Evolutionary conservation across 2,329 filamentous ascomycete species (phyloP).

Genomic region (Aspergillus tamarii): DNA sequence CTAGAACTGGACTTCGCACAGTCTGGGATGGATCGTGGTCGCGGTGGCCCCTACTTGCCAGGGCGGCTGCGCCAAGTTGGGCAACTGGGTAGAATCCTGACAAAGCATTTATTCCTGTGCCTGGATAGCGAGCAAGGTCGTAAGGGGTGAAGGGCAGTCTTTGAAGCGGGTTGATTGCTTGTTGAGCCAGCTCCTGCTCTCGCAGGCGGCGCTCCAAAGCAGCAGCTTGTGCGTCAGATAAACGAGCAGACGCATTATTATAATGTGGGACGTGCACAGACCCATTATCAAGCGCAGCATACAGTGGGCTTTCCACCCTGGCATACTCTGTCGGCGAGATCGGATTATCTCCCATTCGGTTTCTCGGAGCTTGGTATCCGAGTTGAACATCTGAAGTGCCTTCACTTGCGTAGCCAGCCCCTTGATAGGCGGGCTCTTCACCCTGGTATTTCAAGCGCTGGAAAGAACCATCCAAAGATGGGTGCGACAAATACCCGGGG

Average conservation of each 20-base stretch:
- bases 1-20: conserved; percentile 71
- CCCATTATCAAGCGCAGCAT: conserved; percentile 50
- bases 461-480: conserved; percentile 52
- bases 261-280: conserved; percentile 41
- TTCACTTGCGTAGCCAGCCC: conserved; percentile 31
- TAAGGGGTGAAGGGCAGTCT: conserved; percentile 37
- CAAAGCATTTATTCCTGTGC: conserved; percentile 37
- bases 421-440: conserved; percentile 36
- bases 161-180: conserved; percentile 31
- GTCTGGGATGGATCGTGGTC: conserved; percentile 64
- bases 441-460: conserved; percentile 47
- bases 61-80: conserved; percentile 33
- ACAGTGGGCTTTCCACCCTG: conserved; percentile 50
- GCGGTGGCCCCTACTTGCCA: conserved; percentile 51
- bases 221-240: conserved; percentile 48
- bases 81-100: conserved; percentile 38
- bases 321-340: conserved; percentile 52
- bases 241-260: conserved; percentile 49
- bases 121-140: conserved; percentile 38
- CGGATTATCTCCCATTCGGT: conserved; percentile 49
- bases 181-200: conserved; percentile 40
- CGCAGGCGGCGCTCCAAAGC: conserved; percentile 55
- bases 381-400: conserved; percentile 34
- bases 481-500: conserved; percentile 33
- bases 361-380: conserved; percentile 40